Percentiles rank a stretch among this genome's conserved stretches.
Evolutionary conservation across 768 basidiomycete genomes (phyloP).

Genomic region (Lactarius sp.): DNA sequence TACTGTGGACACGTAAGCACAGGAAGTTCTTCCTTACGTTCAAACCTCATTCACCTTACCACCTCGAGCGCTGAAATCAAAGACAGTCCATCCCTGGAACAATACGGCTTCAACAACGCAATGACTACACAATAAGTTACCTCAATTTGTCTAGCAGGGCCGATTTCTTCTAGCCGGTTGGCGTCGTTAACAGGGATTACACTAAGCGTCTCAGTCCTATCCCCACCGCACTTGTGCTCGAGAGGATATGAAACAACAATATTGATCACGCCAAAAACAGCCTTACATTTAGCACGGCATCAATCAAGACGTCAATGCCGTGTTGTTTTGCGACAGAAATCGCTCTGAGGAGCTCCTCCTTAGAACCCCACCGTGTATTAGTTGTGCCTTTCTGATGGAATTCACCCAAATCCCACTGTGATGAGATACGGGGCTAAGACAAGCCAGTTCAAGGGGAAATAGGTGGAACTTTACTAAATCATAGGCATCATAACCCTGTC

Average conservation of each 20-base stretch:
- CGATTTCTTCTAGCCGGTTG: slow-evolving; percentile 60
- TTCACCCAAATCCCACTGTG: slow-evolving; percentile 84
- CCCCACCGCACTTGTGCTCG: slow-evolving; percentile 83
- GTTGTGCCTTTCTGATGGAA: slow-evolving; percentile 70
- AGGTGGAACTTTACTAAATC: slow-evolving; percentile 51
- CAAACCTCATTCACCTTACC: slow-evolving; percentile 48
- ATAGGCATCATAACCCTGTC: slow-evolving; percentile 82
- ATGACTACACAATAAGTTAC: slow-evolving; percentile 33
- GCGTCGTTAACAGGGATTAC: slow-evolving; percentile 67
- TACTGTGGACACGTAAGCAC: slow-evolving; percentile 43
- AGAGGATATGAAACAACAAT: slow-evolving; percentile 5
- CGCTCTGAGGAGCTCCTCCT: slow-evolving; percentile 68
- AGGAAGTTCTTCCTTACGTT: background rate
- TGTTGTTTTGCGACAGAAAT: slow-evolving; percentile 61
- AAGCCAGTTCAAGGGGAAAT: slow-evolving; percentile 18
- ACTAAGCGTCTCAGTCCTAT: slow-evolving; percentile 60
- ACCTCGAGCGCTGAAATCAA: slow-evolving; percentile 73
- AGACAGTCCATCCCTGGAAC: slow-evolving; percentile 76
- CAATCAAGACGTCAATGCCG: slow-evolving; percentile 73
- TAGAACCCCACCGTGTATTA: slow-evolving; percentile 83
- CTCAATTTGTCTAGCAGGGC: slow-evolving; percentile 59
- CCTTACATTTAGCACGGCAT: slow-evolving; percentile 83
- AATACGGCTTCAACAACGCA: slow-evolving; percentile 6
- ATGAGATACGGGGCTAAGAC: slow-evolving; percentile 1
- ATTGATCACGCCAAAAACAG: background rate